A percentile compares a stretch with the other conserved stretches of the same genome.
phyloP scores from a whole-genome alignment of 768 basidiomycete genomes.

The Amanita thiersii region DNA sequence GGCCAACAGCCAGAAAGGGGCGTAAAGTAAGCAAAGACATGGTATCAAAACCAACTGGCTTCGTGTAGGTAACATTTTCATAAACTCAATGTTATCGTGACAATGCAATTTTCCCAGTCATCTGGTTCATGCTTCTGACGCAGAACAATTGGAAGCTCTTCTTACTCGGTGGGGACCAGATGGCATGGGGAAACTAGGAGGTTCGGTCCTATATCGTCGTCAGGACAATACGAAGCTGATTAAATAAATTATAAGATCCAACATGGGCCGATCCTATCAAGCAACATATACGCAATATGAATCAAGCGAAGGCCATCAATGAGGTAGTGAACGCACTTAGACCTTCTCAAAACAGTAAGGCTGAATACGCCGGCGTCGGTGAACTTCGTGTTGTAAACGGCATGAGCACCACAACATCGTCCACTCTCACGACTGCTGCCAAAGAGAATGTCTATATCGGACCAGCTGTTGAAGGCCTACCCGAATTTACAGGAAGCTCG shows the following conservation, averaged over 20 bases:
- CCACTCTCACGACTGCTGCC: constrained; percentile 68
- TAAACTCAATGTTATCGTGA: not conserved
- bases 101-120: constrained; percentile 45
- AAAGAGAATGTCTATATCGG: constrained; percentile 53
- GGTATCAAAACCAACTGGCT: constrained; percentile 77
- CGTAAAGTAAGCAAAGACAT: constrained; percentile 80
- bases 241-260: constrained; percentile 54
- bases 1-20: constrained; percentile 40
- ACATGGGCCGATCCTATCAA: constrained; percentile 88
- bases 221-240: constrained; percentile 7
- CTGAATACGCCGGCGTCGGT: constrained; percentile 34
- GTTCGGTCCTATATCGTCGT: constrained; percentile 28
- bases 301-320: constrained; percentile 67
- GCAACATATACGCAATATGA: constrained; percentile 55
- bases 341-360: constrained; percentile 37
- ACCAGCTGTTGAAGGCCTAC: constrained; percentile 37
- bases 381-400: constrained; percentile 78
- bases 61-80: constrained; percentile 53
- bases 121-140: constrained; percentile 86
- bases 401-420: constrained; percentile 59
- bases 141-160: constrained; percentile 80
- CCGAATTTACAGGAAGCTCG: constrained; percentile 50
- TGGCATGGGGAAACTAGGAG: constrained; percentile 81
- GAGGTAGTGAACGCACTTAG: constrained; percentile 68
- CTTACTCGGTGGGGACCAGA: constrained; percentile 86